Base-by-base conservation (phyloP, 73 alveolate species). In the Tetrahymena elliotti region DNA sequence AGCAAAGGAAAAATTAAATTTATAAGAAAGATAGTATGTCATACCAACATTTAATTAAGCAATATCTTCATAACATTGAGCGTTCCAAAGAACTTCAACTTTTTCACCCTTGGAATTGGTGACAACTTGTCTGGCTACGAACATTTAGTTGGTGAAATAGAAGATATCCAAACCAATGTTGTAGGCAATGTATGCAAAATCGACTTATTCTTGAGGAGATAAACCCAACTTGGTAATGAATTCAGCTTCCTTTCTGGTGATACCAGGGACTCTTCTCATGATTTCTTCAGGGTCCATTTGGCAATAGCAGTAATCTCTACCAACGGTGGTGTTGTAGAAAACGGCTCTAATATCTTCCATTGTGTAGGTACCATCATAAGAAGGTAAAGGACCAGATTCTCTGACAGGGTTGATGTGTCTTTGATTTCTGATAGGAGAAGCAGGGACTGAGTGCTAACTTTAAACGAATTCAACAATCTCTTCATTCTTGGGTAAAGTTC, bases 211-310 rank as follows among this genome's bases (percentile, higher is more conserved):
- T 37, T 97, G 97, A 27, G 99, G 99, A 52, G 98, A 96, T 54
- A 98, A 96, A 83, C 99, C 99, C 39, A 97, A 47, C 52, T 95
- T 93, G 52, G 97, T 93, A 22, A 98, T 97, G 93, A 96, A 94
- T 33, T 97, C 98, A 37, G 98, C 99, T 95, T 98, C 99, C 96
- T 97, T 98, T 96, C 99, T 96, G 24, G 99, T 98, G 53, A 98
- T 96, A 94, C 96, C 99, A 93, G 99, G 99, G 52, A 97, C 99
- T 94, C 99, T 97, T 96, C 99, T 96, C 99, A 97, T 97, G 84
- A 98, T 84, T 94, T 98, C 99, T 68, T 98, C 99, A 68, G 98
- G 97, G 94, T 98, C 99, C 84, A 98, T 97, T 53, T 94, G 53
- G 83, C 95, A 83, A 93, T 98, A 95, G 38, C 98, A 96, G 97